phyloP scores from a whole-genome alignment of 371 early-diverging fungal genomes.

The Apophysomyces trapeziformis region DNA sequence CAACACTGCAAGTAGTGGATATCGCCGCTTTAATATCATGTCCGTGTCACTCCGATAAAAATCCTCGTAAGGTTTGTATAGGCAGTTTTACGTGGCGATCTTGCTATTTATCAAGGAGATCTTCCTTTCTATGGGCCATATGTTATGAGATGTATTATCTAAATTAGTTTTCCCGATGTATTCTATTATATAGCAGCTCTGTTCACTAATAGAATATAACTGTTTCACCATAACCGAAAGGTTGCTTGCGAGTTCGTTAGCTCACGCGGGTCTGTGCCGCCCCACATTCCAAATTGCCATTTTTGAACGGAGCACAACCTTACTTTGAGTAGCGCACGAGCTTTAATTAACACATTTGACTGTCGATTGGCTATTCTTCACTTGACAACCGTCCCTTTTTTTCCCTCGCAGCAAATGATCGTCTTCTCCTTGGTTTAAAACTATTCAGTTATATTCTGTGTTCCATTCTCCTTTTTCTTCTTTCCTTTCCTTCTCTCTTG shows the following conservation, averaged over 20 bases:
- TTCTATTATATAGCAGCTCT: too few species aligned
- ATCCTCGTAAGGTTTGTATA: too few species aligned
- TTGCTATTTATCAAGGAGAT: too few species aligned
- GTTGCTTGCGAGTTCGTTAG: not conserved
- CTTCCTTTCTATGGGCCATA: too few species aligned
- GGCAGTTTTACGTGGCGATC: too few species aligned
- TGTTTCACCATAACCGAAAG: too few species aligned
- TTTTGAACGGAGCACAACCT: conserved; percentile 16
- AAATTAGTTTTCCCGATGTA: too few species aligned
- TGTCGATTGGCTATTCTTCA: conserved; percentile 20
- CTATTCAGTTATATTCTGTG: conserved; percentile 11
- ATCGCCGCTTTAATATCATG: too few species aligned
- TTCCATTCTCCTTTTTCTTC: conserved; percentile 13
- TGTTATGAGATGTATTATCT: too few species aligned
- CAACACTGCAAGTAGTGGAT: too few species aligned
- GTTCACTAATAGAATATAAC: too few species aligned
- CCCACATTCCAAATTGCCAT: conserved; percentile 23
- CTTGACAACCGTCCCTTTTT: conserved; percentile 12
- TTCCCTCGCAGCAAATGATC: conserved; percentile 5
- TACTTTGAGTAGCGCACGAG: conserved; percentile 20
- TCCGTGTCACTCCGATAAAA: too few species aligned
- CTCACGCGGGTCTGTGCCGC: conserved; percentile 12
- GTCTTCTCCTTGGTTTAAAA: conserved; percentile 10
- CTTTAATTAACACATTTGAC: conserved; percentile 17
- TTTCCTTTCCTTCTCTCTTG: conserved; percentile 5